phyloP scores from a whole-genome alignment of 2,329 filamentous ascomycete genomes.

The Monosporascus sp. region DNA sequence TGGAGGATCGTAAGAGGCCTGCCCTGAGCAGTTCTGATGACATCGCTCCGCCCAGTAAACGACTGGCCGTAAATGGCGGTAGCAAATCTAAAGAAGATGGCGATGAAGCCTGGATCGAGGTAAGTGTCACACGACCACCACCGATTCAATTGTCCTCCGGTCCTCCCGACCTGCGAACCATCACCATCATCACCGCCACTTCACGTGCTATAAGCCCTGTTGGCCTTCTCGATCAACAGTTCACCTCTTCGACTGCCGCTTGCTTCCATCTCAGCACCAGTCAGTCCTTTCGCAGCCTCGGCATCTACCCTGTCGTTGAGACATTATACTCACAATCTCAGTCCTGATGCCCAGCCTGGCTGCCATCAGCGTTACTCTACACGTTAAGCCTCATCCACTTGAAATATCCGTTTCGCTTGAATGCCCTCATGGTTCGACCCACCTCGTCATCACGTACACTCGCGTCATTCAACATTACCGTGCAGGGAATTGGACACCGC shows the following conservation, averaged over 20 bases:
- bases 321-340: constrained; percentile 29
- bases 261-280: constrained; percentile 6
- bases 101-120: constrained; percentile 59
- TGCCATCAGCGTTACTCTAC: constrained; percentile 20
- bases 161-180: not conserved
- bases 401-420: constrained; percentile 15
- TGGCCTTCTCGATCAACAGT: not conserved
- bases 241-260: not conserved
- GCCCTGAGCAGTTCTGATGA: constrained; percentile 76
- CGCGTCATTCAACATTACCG: constrained; percentile 17
- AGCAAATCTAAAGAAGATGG: constrained; percentile 52
- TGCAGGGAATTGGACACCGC: constrained; percentile 21
- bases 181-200: not conserved
- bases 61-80: constrained; percentile 80
- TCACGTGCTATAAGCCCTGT: not conserved
- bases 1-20: constrained; percentile 99
- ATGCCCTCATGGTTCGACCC: constrained; percentile 17
- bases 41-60: constrained; percentile 82
- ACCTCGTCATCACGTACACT: constrained; percentile 20
- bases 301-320: constrained; percentile 15
- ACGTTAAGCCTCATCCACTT: constrained; percentile 9
- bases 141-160: constrained; percentile 2
- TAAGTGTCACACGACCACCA: constrained; percentile 42
- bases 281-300: constrained; percentile 11
- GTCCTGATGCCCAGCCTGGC: constrained; percentile 26